Conservation (phyloP, 2,329 filamentous ascomycete genomes). For the Trichoderma koningii region DNA sequence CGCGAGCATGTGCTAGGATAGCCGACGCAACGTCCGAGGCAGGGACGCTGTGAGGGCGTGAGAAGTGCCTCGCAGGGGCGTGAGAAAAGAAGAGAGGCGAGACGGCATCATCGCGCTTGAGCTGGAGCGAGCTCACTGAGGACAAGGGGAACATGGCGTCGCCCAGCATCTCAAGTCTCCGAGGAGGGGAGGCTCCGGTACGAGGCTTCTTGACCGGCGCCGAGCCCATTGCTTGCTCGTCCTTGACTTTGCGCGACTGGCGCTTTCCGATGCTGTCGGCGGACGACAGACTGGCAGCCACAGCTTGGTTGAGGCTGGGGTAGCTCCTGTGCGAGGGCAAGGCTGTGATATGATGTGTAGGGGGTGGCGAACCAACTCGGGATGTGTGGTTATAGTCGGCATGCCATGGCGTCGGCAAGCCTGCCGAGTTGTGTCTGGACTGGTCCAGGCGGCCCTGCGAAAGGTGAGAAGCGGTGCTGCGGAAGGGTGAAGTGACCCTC, state of each 20-base stretch:
- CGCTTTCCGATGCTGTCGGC: conserved; percentile 35
- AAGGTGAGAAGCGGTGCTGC: conserved; percentile 1
- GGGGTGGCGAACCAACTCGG: conserved; percentile 25
- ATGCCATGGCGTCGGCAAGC: conserved; percentile 28
- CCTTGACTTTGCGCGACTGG: conserved; percentile 31
- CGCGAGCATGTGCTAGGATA: conserved; percentile 51
- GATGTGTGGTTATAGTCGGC: conserved; percentile 27
- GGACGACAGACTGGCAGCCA: conserved; percentile 29
- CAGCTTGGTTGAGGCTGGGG: conserved; percentile 10
- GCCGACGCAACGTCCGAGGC: conserved; percentile 47
- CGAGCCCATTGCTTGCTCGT: conserved; percentile 38
- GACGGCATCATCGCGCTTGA: conserved; percentile 42
- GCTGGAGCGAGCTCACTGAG: conserved; percentile 29
- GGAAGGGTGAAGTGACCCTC: background rate
- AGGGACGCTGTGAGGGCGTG: conserved; percentile 43
- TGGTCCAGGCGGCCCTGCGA: conserved; percentile 20
- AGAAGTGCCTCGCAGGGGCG: conserved; percentile 41
- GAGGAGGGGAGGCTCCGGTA: conserved; percentile 50
- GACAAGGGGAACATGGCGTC: conserved; percentile 31
- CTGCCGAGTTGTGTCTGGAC: conserved; percentile 27
- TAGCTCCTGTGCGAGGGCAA: conserved; percentile 11
- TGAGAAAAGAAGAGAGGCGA: conserved; percentile 58
- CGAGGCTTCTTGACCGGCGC: conserved; percentile 51
- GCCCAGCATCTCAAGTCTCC: conserved; percentile 47
- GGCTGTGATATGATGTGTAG: background rate